phyloP scores from a whole-genome alignment of 108 stramenopile genomes.

The Fistulifera solaris region DNA sequence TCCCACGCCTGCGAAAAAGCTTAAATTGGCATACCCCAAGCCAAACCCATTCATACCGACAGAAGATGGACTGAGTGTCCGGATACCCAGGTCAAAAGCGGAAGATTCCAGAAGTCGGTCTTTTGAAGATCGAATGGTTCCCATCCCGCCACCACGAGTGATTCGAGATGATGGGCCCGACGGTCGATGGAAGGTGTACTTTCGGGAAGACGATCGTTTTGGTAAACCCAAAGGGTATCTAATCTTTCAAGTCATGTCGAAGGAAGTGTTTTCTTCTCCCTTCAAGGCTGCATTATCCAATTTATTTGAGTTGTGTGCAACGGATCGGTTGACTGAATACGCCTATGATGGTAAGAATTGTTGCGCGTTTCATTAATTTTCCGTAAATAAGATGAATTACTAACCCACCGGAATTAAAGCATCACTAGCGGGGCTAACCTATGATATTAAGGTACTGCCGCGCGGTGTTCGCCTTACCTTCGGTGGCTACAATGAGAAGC shows the following conservation, averaged over 20 bases:
- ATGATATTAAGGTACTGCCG: constrained; percentile 62
- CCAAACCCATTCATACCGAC: constrained; percentile 69
- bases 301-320: constrained; percentile 58
- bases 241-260: constrained; percentile 62
- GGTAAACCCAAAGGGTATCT: constrained; percentile 76
- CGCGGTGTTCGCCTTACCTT: constrained; percentile 73
- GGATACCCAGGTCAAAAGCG: constrained; percentile 27
- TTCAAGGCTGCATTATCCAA: constrained; percentile 49
- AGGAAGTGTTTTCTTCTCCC: constrained; percentile 46
- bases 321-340: constrained; percentile 63
- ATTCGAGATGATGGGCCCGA: constrained; percentile 73
- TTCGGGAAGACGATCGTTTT: constrained; percentile 69
- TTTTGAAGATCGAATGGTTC: constrained; percentile 64
- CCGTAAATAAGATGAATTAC: too few species aligned
- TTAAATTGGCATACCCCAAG: constrained; percentile 50
- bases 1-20: constrained; percentile 12
- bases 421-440: constrained; percentile 62
- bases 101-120: constrained; percentile 21
- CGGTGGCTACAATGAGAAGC: constrained; percentile 82
- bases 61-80: constrained; percentile 56
- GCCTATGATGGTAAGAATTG: constrained; percentile 31
- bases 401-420: constrained; percentile 17
- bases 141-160: constrained; percentile 51
- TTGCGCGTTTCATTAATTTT: too few species aligned
- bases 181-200: constrained; percentile 75